Percentiles rank a stretch among this genome's conserved stretches.
These are phyloP conservation scores for Phytophthora meadii DNA, from an alignment of 352 stramenopile genomes.

Conservation along the genomic window DNA sequence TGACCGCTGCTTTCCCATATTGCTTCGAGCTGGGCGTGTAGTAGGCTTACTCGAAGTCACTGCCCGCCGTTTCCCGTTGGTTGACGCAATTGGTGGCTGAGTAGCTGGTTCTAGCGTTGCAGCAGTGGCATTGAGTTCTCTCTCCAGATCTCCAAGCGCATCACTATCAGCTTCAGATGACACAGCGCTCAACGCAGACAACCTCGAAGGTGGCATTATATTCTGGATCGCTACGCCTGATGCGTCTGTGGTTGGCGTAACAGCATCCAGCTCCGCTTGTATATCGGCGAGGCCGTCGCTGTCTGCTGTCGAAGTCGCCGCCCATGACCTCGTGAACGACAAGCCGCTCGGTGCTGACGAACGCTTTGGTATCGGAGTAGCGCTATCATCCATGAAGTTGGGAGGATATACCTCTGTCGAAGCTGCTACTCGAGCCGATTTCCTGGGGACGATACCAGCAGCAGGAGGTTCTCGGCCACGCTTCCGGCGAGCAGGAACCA, in stretches of 20 bases:
- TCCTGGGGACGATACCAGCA: slow-evolving; percentile 13
- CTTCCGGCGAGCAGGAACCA: slow-evolving; percentile 13
- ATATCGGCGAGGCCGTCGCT: slow-evolving; percentile 39
- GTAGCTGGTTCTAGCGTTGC: slow-evolving; percentile 6
- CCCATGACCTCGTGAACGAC: slow-evolving; percentile 27
- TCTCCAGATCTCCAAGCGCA: slow-evolving; percentile 41
- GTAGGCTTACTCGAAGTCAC: slow-evolving; percentile 13
- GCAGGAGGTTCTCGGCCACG: slow-evolving; percentile 1
- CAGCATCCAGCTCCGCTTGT: slow-evolving; percentile 43
- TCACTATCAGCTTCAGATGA: slow-evolving; percentile 40
- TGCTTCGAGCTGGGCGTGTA: slow-evolving; percentile 16
- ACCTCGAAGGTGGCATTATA: slow-evolving; percentile 11
- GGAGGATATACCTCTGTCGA: slow-evolving; percentile 5
- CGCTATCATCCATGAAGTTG: background rate
- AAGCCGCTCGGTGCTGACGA: slow-evolving; percentile 14
- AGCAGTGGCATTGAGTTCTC: slow-evolving; percentile 27
- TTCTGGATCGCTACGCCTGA: background rate
- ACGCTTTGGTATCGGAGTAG: slow-evolving; percentile 7
- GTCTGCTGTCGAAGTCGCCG: slow-evolving; percentile 28
- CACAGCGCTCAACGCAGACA: slow-evolving; percentile 24
- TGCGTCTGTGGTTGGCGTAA: slow-evolving; percentile 6
- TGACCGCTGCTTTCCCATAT: slow-evolving; percentile 14
- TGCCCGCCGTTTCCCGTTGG: slow-evolving; percentile 4
- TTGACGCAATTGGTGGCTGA: slow-evolving; percentile 1
- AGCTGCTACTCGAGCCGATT: background rate